Conservation (phyloP, 2,329 filamentous ascomycete genomes). For the Fusarium dlaminii region DNA sequence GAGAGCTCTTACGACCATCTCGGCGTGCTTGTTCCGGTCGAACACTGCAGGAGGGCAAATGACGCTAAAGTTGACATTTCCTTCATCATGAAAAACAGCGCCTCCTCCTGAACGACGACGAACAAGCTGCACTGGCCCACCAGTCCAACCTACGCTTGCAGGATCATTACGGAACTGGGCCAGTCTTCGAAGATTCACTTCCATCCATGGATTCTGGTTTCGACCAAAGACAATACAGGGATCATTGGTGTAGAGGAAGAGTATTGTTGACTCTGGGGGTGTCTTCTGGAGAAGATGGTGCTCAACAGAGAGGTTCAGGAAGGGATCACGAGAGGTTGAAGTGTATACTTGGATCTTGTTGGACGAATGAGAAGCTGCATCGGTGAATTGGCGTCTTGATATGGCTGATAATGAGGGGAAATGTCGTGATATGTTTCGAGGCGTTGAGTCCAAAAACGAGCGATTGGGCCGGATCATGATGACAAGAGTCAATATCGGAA, state of each 20-base stretch:
- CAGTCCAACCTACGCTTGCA: conserved; percentile 40
- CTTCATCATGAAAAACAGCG: conserved; percentile 90
- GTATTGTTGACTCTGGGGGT: conserved; percentile 75
- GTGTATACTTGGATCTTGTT: conserved; percentile 73
- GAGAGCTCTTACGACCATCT: conserved; percentile 92
- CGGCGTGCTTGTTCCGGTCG: conserved; percentile 85
- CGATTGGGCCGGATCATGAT: conserved; percentile 20
- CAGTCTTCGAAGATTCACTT: conserved; percentile 78
- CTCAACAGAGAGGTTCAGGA: conserved; percentile 92
- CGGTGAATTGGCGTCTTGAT: conserved; percentile 47
- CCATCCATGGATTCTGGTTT: conserved; percentile 98
- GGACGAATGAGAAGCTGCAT: conserved; percentile 53
- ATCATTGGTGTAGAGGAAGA: conserved; percentile 88
- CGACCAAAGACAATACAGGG: conserved; percentile 91
- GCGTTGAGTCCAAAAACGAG: conserved; percentile 7
- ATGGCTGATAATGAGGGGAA: conserved; percentile 10
- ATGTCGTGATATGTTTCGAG: conserved; percentile 7
- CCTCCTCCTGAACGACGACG: conserved; percentile 89
- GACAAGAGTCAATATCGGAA: not conserved
- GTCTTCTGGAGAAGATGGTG: conserved; percentile 85
- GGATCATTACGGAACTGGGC: conserved; percentile 35
- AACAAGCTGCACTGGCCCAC: conserved; percentile 67
- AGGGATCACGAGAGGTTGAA: conserved; percentile 77
- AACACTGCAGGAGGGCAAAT: conserved; percentile 82
- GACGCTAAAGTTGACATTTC: conserved; percentile 95